Conservation (phyloP, 2,329 filamentous ascomycete species). For the Allantophomopsis lycopodina region DNA sequence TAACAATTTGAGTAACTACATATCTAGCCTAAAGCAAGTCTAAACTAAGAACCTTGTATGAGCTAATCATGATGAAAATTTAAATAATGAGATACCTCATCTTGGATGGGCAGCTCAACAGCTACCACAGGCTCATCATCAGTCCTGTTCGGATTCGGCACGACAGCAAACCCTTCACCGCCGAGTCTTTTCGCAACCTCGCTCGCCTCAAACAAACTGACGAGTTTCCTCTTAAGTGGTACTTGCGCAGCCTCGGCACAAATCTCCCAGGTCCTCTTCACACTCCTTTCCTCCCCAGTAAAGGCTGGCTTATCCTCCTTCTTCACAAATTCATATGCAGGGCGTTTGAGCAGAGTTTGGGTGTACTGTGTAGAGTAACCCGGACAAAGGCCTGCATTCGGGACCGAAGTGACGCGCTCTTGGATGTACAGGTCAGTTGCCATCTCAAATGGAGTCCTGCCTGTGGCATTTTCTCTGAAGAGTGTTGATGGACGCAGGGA, state of each 20-base stretch:
- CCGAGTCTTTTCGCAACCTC: constrained; percentile 36
- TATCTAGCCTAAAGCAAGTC: no score
- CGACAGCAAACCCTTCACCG: no score
- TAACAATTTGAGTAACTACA: no score
- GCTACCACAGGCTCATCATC: no score
- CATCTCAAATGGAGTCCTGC: constrained; percentile 58
- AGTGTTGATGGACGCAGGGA: constrained; percentile 26
- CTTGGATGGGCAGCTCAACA: no score
- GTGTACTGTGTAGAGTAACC: constrained; percentile 5
- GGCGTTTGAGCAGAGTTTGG: constrained; percentile 2
- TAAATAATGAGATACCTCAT: no score
- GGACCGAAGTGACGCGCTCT: constrained; percentile 7
- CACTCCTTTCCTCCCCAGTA: background rate
- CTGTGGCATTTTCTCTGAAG: constrained; percentile 62
- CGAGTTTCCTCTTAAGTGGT: constrained; percentile 32
- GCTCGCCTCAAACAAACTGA: constrained; percentile 44
- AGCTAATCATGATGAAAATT: no score
- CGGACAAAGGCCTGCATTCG: constrained; percentile 13
- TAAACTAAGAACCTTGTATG: no score
- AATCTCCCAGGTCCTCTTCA: constrained; percentile 19
- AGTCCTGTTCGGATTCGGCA: no score
- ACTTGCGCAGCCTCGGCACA: constrained; percentile 18
- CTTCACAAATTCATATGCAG: constrained; percentile 2
- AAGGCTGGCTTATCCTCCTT: background rate
- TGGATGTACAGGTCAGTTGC: constrained; percentile 39